phyloP scores from a whole-genome alignment of 495 filamentous ascomycete genomes.

The Achaetomiella virescens region DNA sequence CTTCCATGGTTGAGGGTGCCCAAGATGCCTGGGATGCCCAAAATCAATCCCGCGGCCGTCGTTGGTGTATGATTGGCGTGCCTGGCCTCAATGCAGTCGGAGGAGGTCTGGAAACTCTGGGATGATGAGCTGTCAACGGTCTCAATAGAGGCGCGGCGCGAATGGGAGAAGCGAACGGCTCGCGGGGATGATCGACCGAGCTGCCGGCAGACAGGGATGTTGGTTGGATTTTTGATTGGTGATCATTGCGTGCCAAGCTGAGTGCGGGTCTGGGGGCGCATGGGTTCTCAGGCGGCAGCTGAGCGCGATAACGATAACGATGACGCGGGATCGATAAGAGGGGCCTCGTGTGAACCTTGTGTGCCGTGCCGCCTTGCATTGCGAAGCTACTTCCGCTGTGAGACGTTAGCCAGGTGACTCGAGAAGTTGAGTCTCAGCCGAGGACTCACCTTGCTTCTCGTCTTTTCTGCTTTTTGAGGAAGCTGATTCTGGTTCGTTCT shows the following conservation, averaged over 20 bases:
- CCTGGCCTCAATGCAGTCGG: slow-evolving; percentile 20
- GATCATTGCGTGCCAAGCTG: not conserved
- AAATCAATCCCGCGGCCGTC: slow-evolving; percentile 12
- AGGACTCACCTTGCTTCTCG: not conserved
- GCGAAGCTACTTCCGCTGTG: not conserved
- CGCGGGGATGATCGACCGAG: not conserved
- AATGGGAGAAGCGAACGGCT: slow-evolving; percentile 10
- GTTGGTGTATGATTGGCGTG: slow-evolving; percentile 23
- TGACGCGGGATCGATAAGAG: slow-evolving; percentile 13
- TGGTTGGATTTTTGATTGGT: slow-evolving; percentile 7
- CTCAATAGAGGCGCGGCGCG: slow-evolving; percentile 9
- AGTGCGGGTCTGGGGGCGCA: not conserved
- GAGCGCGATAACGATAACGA: slow-evolving; percentile 6
- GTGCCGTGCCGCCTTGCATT: not conserved
- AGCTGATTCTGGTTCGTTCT: slow-evolving; percentile 3
- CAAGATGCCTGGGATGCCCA: slow-evolving; percentile 20
- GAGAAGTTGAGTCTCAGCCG: slow-evolving; percentile 4
- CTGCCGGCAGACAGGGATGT: slow-evolving; percentile 6
- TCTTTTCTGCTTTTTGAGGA: not conserved
- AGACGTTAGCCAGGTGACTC: slow-evolving; percentile 9
- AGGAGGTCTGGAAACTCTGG: not conserved
- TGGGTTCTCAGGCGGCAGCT: not conserved
- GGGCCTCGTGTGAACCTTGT: not conserved
- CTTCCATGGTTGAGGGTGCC: slow-evolving; percentile 8
- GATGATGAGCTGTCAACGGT: slow-evolving; percentile 21